Base-by-base conservation (phyloP, 768 basidiomycete species). In the Lactarius deliciosus region DNA sequence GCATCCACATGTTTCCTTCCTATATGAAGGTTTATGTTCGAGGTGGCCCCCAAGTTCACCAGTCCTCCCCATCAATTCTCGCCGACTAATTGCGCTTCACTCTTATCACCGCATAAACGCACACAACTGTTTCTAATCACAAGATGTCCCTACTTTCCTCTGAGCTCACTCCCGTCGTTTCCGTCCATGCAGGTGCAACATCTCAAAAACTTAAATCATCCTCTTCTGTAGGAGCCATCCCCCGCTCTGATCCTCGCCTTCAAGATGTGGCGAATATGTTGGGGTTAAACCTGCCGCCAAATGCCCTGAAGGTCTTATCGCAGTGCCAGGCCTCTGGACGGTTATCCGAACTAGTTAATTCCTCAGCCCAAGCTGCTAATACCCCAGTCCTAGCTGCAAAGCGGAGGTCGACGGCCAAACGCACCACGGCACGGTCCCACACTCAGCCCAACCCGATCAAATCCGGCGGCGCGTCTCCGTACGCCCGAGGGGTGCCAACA, bases 371-470 rank as follows among this genome's bases (percentile, higher is more conserved):
- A 61, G 8, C n/a, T 13, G 22, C 50, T 25, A 53, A 53, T 13
- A 0, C 34, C 47, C 32, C 55, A 4, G n/a, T 18, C n/a, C 47
- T 22, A 16, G 15, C 38, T 15, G 30, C 32, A 15, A 36, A 3
- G 22, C 32, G 32, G n/a, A 47, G 8, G 34, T 25, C 60, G 16
- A 53, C 8, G n/a, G 34, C 47, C 15, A 61, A 50, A 25, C 60
- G 47, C 15, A 43, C 60, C 13, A 61, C 60, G 3, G 45, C 34
- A 34, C 32, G 47, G 15, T 36, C 60, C 15, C 36, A 53, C 47
- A 50, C 60, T 25, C 60, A 61, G 18, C 60, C 60, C 16, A 61
- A 61, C 45, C 45, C 28, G 32, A 15, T 38, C 30, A 61, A 61
- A 25, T 50, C 47, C 5, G 13, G 60, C 3, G 60, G 34, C 6